Evolutionary conservation across 129 eudicot genomes (phyloP), one percentile per base, ranked within the genome.

Genomic region (Solidago caesia): DNA sequence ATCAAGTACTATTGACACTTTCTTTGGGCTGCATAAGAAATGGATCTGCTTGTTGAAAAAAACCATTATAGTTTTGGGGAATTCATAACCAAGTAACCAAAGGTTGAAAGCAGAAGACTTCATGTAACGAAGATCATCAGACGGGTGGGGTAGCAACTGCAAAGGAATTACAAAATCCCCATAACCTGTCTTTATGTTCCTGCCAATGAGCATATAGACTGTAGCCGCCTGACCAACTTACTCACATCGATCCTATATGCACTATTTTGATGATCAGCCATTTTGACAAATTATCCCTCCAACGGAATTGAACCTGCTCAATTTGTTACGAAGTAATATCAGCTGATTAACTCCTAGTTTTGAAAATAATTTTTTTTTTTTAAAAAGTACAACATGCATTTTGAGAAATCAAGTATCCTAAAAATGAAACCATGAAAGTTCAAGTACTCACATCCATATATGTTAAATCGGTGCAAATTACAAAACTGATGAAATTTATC

Each of bases 21-120:
- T 88, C 85, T 88, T 85, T 74, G 69, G 86, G 70, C 86, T 83
- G 72, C 94, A 85, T 76, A 88, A 75, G 70, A 88, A 88, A 84
- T 88, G 90, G 15, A 88, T 83, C 75, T 85, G 88, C 73, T 88
- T 85, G 49, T 75, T 75, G 8, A 77, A 79, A 73, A 88, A 88
- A 29, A 88, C 88, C 90, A 88, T 88, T 13, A 88, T 83, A 16
- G 88, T 88, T 72, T 88, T 90, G 7, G 94, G 94, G 57, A 88
- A 88, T 60, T 88, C 94, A 13, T 88, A 88, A 7, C 94, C 94
- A 5, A 88, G 75, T 39, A 88, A 64, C 94, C 94, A 88, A 10
- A 88, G 83, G 56, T 88, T 85, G 42, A 88, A 74, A 72, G 94
- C 81, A 43, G 94, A 88, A 46, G 90, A 85, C 45, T 88, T 88